Conservation (phyloP, 2,329 filamentous ascomycete genomes). For the Cercospora beticola region DNA sequence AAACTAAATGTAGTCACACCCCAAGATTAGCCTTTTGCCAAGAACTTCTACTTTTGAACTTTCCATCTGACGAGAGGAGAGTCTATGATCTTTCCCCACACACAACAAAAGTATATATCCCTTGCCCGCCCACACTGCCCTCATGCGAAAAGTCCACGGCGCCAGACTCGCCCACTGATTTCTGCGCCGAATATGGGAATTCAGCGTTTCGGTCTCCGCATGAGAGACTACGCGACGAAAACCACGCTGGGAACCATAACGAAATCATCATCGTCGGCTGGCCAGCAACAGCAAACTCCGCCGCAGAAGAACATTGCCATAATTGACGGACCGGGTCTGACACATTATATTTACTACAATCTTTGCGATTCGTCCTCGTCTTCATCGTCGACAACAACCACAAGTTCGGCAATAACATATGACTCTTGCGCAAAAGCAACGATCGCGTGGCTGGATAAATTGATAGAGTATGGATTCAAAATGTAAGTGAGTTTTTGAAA, state of each 20-base stretch:
- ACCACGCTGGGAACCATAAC: slow-evolving; percentile 14
- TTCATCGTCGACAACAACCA: neutral
- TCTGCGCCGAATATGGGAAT: slow-evolving; percentile 26
- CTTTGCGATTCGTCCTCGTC: slow-evolving; percentile 16
- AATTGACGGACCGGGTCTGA: slow-evolving; percentile 77
- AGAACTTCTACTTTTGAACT: neutral
- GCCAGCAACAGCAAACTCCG: neutral
- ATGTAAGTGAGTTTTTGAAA: slow-evolving; percentile 55
- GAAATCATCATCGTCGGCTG: slow-evolving; percentile 68
- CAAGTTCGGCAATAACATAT: slow-evolving; percentile 45
- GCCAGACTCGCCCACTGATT: neutral
- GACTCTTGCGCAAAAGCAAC: slow-evolving; percentile 59
- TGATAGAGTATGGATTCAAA: slow-evolving; percentile 56
- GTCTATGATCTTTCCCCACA: neutral
- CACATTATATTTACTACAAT: slow-evolving; percentile 66
- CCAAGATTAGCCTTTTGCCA: neutral
- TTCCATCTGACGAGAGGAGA: neutral
- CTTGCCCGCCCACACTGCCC: neutral
- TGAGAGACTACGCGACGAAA: slow-evolving; percentile 22
- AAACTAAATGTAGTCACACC: neutral
- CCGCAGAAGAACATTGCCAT: slow-evolving; percentile 40
- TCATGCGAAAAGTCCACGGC: neutral
- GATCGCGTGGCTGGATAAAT: slow-evolving; percentile 61
- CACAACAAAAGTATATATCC: neutral
- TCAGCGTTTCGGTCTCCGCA: slow-evolving; percentile 25